These are phyloP conservation scores for Podospora comata DNA, from an alignment of 495 filamentous ascomycete genomes.

Conservation along the genomic window DNA sequence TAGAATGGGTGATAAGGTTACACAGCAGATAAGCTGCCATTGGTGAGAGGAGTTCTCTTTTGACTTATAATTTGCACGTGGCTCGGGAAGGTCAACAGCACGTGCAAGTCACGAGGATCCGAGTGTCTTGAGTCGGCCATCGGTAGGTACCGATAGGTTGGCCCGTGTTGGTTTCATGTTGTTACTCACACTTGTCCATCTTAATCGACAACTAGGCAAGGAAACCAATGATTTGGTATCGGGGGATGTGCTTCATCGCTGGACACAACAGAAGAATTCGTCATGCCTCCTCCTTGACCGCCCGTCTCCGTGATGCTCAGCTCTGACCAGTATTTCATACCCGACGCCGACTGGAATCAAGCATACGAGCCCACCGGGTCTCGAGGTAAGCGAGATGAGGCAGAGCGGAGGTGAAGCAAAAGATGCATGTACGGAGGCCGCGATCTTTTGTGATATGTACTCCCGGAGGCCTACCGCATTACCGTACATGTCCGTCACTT, in stretches of 20 bases:
- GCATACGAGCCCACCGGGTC: background rate
- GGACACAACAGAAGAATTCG: no score
- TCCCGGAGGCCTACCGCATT: background rate
- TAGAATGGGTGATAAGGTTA: background rate
- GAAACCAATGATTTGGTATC: no score
- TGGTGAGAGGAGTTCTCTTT: background rate
- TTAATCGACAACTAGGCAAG: no score
- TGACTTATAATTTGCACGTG: no score
- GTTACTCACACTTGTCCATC: no score
- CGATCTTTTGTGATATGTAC: background rate
- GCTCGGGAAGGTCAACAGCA: background rate
- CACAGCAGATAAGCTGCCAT: background rate
- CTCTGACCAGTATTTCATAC: no score
- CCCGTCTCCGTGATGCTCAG: background rate
- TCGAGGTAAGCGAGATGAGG: background rate
- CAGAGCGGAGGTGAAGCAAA: background rate
- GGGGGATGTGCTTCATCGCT: no score
- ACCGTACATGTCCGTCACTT: background rate
- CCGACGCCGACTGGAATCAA: background rate
- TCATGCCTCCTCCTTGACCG: background rate
- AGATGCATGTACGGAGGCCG: background rate
- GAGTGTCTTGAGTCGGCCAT: no score
- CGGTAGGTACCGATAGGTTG: no score
- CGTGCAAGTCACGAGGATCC: background rate
- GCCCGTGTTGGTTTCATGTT: no score